Evolutionary conservation across 305 asterid genomes (phyloP), one percentile per base, ranked within the genome.

Genomic region (Fraxinus platypoda): DNA sequence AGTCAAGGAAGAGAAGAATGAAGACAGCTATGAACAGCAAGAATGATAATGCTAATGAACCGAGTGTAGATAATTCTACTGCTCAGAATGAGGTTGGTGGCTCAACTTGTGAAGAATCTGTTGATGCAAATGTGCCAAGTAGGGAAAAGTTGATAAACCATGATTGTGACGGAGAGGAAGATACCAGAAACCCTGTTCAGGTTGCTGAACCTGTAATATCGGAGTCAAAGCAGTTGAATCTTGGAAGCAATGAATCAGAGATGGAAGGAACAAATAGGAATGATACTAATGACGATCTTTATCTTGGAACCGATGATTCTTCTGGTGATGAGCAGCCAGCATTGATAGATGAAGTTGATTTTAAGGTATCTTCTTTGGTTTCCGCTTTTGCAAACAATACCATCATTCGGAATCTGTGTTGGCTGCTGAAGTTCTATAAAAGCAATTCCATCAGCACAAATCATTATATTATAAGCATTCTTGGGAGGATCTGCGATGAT

Each of bases 361-460:
- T 94, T 77, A 94, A 92, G 43, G 91, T 87, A 76, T 89, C 95
- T 78, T 88, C 95, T 78, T 81, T 97, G 90, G 92, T 94, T 82
- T 90, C 97, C 81, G 92, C 96, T 81, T 93, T 97, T 71, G 92
- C 93, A 78, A 93, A 86, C 92, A 87, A 89, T 89, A 84, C 82
- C 81, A 86, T 95, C 35, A 86, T 93, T 81, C 90, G 90, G 87
- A 97, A 92, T 76, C 82, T 94, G 81, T 94, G 99, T 83, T 97
- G 99, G 99, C 83, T 94, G 89, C 93, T 97, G 78, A 92, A 90
- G 89, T 92, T 87, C 81, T 97, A 94, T 84, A 93, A 91, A 88
- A 91, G 90, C 90, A 97, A 97, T 91, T 93, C 97, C 62, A 81
- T 82, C 82, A 84, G 84, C 70, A 93, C 97, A 33, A 97, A 97